Conservation (phyloP, 768 basidiomycete genomes). For the Pluteus cervinus region DNA sequence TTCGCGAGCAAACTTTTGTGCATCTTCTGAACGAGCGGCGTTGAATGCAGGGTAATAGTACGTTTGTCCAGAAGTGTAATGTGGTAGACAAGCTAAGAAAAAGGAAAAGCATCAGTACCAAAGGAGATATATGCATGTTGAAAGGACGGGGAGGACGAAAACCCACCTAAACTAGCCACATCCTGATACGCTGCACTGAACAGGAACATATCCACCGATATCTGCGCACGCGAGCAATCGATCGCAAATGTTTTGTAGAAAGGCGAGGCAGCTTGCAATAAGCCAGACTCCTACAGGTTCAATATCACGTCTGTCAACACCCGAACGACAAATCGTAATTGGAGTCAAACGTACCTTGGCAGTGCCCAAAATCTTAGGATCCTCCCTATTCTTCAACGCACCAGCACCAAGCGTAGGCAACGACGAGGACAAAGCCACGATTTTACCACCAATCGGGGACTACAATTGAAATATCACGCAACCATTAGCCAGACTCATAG, state of each 20-base stretch:
- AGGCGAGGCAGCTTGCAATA: slow-evolving; percentile 87
- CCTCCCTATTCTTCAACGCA: slow-evolving; percentile 92
- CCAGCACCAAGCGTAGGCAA: slow-evolving; percentile 88
- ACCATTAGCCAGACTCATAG: background rate
- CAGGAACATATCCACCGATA: slow-evolving; percentile 99
- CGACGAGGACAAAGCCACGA: slow-evolving; percentile 79
- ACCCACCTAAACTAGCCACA: slow-evolving; percentile 83
- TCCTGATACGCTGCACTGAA: slow-evolving; percentile 93
- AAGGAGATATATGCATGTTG: background rate
- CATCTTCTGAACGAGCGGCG: slow-evolving; percentile 89
- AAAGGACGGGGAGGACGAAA: background rate
- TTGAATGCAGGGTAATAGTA: slow-evolving; percentile 99
- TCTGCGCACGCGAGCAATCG: slow-evolving; percentile 94
- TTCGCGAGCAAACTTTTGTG: slow-evolving; percentile 97
- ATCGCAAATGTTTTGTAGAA: slow-evolving; percentile 99
- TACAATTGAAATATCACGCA: slow-evolving; percentile 20
- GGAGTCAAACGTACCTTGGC: slow-evolving; percentile 54
- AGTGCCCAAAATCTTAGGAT: slow-evolving; percentile 93
- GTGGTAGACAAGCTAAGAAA: slow-evolving; percentile 75
- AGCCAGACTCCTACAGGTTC: slow-evolving; percentile 88
- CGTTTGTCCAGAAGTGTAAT: slow-evolving; percentile 97
- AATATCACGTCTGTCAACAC: background rate
- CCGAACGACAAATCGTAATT: background rate
- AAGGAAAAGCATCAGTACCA: background rate
- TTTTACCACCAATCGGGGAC: slow-evolving; percentile 93